Percentiles rank a stretch among this genome's conserved stretches.
Conservation (phyloP, 768 basidiomycete species). For the Mycena indigotica region DNA sequence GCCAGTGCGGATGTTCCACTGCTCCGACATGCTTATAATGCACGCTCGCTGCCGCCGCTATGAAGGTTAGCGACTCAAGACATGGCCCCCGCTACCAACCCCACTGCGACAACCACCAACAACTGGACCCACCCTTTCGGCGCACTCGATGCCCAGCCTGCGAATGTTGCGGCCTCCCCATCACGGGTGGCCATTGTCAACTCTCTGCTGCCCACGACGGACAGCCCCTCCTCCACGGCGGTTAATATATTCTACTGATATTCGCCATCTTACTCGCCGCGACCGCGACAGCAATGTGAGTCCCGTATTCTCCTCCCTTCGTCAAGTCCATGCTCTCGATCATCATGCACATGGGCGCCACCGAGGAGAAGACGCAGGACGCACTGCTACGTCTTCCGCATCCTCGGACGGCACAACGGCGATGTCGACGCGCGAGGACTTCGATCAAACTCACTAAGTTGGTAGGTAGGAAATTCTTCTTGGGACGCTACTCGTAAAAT, state of each 20-base stretch:
- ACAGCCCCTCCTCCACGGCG: neutral
- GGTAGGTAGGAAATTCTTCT: too few species aligned
- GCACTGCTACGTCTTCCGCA: conserved; percentile 8
- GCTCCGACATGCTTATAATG: neutral
- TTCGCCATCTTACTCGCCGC: conserved; percentile 3
- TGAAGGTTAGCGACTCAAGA: neutral
- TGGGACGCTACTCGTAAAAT: too few species aligned
- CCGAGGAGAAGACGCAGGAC: conserved; percentile 4
- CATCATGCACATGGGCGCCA: neutral
- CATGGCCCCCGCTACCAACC: neutral
- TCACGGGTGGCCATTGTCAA: neutral
- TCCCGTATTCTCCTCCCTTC: neutral
- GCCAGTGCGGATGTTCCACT: neutral
- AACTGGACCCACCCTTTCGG: neutral
- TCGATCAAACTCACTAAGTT: too few species aligned
- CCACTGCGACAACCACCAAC: neutral
- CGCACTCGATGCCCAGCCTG: neutral
- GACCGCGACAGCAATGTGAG: conserved; percentile 4
- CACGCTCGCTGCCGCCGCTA: neutral
- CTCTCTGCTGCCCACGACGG: neutral
- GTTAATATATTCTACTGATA: conserved; percentile 2
- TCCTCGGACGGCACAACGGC: conserved; percentile 14
- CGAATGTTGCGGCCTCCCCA: neutral
- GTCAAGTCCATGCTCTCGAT: neutral
- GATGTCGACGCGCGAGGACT: neutral